Evolutionary conservation across 495 filamentous ascomycete species (phyloP), one percentile per base, ranked within the genome.

Genomic region (Rusavskia elegans): DNA sequence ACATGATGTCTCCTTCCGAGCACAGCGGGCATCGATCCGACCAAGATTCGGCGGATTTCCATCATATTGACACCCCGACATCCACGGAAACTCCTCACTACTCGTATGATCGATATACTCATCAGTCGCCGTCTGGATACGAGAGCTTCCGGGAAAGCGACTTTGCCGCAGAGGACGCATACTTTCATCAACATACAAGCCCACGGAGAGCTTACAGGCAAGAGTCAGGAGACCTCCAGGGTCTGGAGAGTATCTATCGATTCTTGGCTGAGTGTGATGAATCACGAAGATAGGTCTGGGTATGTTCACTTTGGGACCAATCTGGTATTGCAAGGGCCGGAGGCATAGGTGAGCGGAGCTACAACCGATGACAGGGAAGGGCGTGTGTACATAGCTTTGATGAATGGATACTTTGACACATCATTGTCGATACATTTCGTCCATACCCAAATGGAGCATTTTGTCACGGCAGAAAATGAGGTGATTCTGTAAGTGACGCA

Each of bases 191-290:
- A 23, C 48, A 35, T 6, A 17, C 51, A 17, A 48, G 54, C 29
- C 49, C 55, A n/a, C 39, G 30, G 27, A 40, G 30, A 13, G 37
- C 5, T 36, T 25, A 75, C 56, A 68, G 70, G 50, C 52, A 11
- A 41, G 52, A 45, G 53, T 36, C 36, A 45, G 30, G 17, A 56
- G 80, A 82, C 36, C 89, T 84, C 60, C 85, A 90, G 55, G 87
- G 87, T 8, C 64, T 86, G 16, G 83, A 93, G 58, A 90, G 89
- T 0, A 87, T 97, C 19, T 86, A 89, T 64, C 76, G 76, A 39
- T 96, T 95, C 64, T 59, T 97, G 45, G 85, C 85, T 62, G 84
- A 93, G 57, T 92, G 89, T 61, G 86, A 95, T 63, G 69, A 71
- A 17, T 76, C 80, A 40, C 66, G 64, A 48, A 71, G 68, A 48